Percentiles rank a stretch among this genome's conserved stretches.
Evolutionary conservation across 805 yeast genomes (phyloP).

Genomic region (Kodamaea restingae): DNA sequence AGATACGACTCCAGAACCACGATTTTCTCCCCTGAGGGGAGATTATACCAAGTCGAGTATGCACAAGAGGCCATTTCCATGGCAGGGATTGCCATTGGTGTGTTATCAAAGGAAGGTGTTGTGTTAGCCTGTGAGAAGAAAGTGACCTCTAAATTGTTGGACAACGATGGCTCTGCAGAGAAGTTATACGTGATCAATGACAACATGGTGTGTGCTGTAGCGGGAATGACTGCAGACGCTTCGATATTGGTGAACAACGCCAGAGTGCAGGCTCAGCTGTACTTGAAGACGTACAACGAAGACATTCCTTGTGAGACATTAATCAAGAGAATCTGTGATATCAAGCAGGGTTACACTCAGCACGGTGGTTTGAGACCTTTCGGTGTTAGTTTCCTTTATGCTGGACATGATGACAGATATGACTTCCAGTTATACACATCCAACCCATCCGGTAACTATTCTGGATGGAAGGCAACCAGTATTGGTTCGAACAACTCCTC

Average conservation of each 20-base stretch:
- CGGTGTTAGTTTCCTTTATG: slow-evolving; percentile 94
- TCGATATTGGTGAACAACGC: slow-evolving; percentile 83
- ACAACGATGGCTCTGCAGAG: slow-evolving; percentile 91
- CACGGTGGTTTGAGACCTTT: slow-evolving; percentile 98
- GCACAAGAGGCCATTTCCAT: slow-evolving; percentile 88
- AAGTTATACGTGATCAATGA: slow-evolving; percentile 85
- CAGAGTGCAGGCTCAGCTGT: slow-evolving; percentile 78
- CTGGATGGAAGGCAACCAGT: slow-evolving; percentile 97
- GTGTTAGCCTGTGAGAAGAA: slow-evolving; percentile 96
- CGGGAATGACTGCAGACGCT: slow-evolving; percentile 98
- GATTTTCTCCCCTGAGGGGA: slow-evolving; percentile 97
- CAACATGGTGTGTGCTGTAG: slow-evolving; percentile 86
- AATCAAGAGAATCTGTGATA: slow-evolving; percentile 84
- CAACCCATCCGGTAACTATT: slow-evolving; percentile 95
- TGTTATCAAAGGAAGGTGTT: slow-evolving; percentile 77
- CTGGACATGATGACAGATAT: slow-evolving; percentile 88
- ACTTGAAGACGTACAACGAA: slow-evolving; percentile 82
- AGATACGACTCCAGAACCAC: slow-evolving; percentile 99
- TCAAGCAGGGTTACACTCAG: slow-evolving; percentile 97
- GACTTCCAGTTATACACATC: slow-evolving; percentile 92
- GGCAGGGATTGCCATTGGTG: slow-evolving; percentile 81
- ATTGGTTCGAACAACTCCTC: slow-evolving; percentile 96
- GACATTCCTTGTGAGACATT: slow-evolving; percentile 90
- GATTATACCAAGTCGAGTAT: slow-evolving; percentile 95
- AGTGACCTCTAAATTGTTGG: slow-evolving; percentile 86